Evolutionary conservation across 1,139 yeast species (phyloP).

Genomic region (Diutina sp.): DNA sequence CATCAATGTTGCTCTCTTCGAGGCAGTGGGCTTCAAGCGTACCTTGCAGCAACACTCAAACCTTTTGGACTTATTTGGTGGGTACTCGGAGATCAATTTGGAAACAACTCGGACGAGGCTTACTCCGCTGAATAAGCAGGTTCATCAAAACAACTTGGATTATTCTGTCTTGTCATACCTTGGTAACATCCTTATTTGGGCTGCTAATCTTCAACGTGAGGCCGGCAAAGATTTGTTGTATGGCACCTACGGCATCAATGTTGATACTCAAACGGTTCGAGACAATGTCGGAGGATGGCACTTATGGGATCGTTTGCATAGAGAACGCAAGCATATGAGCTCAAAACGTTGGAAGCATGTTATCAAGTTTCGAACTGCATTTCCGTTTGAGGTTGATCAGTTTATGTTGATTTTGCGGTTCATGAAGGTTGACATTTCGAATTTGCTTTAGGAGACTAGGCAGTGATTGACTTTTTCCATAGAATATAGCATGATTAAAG

Average conservation of each 20-base stretch:
- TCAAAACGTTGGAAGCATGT: conserved; percentile 36
- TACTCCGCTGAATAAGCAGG: conserved; percentile 18
- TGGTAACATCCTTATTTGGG: conserved; percentile 33
- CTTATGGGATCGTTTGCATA: conserved; percentile 30
- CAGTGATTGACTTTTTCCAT: too few species aligned
- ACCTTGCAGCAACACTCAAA: conserved; percentile 16
- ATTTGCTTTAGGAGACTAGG: neutral
- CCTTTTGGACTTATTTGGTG: conserved; percentile 18
- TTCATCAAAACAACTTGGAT: conserved; percentile 24
- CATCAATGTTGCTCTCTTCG: conserved; percentile 25
- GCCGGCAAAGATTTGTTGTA: conserved; percentile 5
- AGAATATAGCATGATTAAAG: too few species aligned
- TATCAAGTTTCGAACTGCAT: conserved; percentile 24
- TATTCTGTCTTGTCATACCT: conserved; percentile 26
- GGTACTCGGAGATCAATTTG: conserved; percentile 22
- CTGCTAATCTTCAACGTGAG: conserved; percentile 15
- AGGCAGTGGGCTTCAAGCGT: conserved; percentile 24
- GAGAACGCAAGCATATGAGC: conserved; percentile 23
- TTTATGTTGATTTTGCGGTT: conserved; percentile 27
- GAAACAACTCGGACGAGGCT: conserved; percentile 21
- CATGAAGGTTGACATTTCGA: conserved; percentile 11
- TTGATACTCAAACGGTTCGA: conserved; percentile 11
- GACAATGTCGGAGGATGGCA: conserved; percentile 28
- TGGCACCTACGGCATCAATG: conserved; percentile 11
- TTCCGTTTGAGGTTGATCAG: conserved; percentile 30